Base-by-base conservation (phyloP, 148 eudicot genomes). In the Camellia sinensis region DNA sequence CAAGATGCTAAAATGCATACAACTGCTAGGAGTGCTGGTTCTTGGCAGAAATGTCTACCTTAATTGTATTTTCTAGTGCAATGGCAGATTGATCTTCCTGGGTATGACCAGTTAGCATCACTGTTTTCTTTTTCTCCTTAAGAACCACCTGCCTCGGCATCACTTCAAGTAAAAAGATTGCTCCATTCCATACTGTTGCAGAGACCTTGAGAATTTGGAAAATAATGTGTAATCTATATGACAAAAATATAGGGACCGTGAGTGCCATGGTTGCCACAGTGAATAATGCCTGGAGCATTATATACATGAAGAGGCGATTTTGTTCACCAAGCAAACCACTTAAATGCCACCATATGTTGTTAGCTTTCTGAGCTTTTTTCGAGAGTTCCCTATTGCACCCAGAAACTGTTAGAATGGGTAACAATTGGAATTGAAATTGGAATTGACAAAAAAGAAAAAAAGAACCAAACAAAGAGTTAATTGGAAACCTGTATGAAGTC, bases 211-310 rank as follows among this genome's bases (percentile, higher is more conserved):
- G 86, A 59, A 96, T 84, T 85, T 96, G 99, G 85, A 94, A 96
- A 54, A 90, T 60, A 11, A 86, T 80, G 15, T 90, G 92, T 65
- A 92, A 84, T 76, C 86, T 81, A 77, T 96, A 92, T 3, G 99
- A 97, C 79, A 94, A 78, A 80, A 97, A 97, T 87, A 97, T 92
- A 5, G 98, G 98, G 37, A 94, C 97, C 0, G 99, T 88, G 12
- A 97, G 95, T 4, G 98, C 97, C 82, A 86, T 92, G 60, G 99
- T 97, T 79, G 99, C 96, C 67, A 97, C 94, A 0, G 97, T 97
- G 84, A 97, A 94, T 5, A 97, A 7, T 29, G 88, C 96, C 80
- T 97, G 99, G 76, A 90, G 82, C 41, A 89, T 78, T 10, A 87
- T 92, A 60, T 85, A 97, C 99, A 97, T 97, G 67, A 92, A 83